Evolutionary conservation across 768 basidiomycete species (phyloP).

Genomic region (Termitomyces sp.): DNA sequence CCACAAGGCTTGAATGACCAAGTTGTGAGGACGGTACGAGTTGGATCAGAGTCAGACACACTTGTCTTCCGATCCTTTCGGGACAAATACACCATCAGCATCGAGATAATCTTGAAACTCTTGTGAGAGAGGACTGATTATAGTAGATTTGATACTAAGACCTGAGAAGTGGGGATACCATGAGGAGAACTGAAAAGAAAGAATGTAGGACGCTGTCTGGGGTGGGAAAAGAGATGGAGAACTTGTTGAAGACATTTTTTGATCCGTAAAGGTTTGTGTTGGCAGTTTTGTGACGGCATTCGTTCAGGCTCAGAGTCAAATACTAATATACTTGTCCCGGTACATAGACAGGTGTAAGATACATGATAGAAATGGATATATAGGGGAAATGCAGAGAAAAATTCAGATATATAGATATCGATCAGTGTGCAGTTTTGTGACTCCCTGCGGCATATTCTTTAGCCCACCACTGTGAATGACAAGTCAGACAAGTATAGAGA

Average conservation of each 20-base stretch:
- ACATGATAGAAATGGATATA: constrained; percentile 7
- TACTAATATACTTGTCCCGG: background rate
- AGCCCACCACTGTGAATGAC: constrained; percentile 38
- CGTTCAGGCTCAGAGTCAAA: background rate
- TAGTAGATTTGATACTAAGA: constrained; percentile 63
- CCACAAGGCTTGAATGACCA: constrained; percentile 33
- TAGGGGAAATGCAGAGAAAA: background rate
- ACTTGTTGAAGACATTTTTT: constrained; percentile 7
- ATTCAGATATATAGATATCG: background rate
- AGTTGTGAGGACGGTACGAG: background rate
- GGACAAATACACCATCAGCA: constrained; percentile 80
- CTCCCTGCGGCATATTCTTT: constrained; percentile 32
- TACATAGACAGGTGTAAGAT: constrained; percentile 5
- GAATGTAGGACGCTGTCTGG: constrained; percentile 44
- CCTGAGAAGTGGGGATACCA: constrained; percentile 75
- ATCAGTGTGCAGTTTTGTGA: constrained; percentile 33
- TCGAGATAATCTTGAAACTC: constrained; percentile 70
- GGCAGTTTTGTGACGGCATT: background rate
- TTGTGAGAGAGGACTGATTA: constrained; percentile 61
- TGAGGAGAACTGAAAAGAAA: constrained; percentile 75
- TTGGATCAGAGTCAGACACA: constrained; percentile 29
- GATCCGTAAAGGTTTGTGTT: background rate
- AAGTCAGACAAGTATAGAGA: background rate
- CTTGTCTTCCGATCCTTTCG: constrained; percentile 76
- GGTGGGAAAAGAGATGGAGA: constrained; percentile 41